Base-by-base conservation (phyloP, 2,329 filamentous ascomycete species). In the Oidium heveae region DNA sequence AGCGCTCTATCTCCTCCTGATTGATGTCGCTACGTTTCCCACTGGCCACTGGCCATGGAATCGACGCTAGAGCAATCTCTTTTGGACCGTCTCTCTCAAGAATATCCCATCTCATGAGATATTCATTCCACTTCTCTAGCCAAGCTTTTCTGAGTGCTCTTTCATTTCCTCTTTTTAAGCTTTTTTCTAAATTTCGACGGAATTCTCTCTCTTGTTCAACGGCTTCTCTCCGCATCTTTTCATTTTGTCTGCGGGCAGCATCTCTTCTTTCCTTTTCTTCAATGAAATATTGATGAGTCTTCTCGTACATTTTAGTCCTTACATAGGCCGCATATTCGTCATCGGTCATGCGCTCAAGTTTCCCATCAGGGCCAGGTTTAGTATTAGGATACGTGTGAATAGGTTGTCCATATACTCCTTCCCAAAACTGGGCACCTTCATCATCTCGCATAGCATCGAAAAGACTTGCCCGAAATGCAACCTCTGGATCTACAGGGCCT, bases 391-490 rank as follows among this genome's bases (percentile, higher is more conserved):
- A 95, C 7, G 79, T 76, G 67, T 95, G 87, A 52, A 96, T 83
- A 0, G 91, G 89, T 66, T 96, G 89, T 0, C 87, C 88, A 68
- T 96, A 98, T n/a, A 98, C 85, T 16, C 79, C 78, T 66, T 95
- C 83, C 91, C 91, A 98, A 70, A 91, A 98, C 8, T 80, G 77
- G 1, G 91, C 91, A 50, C 89, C 91, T 68, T 98, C 91, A 64
- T 96, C 89, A 67, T 98, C 91, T 39, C 87, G 89, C 68, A 98
- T 82, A 34, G 91, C 91, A 66, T 98, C 91, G 69, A 96, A 96
- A 5, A 98, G 79, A 0, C 87, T 94, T 66, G 94, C 86, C 33
- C 86, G 81, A 66, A 98, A 98, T 0, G 89, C 86, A 0, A 75
- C 72, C 43, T 86, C 80, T 0, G 85, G 74, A 60, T 83, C 77